These are phyloP conservation scores for Backusella tuberculispora DNA, from an alignment of 192 early-diverging fungal species.

Conservation along the genomic window DNA sequence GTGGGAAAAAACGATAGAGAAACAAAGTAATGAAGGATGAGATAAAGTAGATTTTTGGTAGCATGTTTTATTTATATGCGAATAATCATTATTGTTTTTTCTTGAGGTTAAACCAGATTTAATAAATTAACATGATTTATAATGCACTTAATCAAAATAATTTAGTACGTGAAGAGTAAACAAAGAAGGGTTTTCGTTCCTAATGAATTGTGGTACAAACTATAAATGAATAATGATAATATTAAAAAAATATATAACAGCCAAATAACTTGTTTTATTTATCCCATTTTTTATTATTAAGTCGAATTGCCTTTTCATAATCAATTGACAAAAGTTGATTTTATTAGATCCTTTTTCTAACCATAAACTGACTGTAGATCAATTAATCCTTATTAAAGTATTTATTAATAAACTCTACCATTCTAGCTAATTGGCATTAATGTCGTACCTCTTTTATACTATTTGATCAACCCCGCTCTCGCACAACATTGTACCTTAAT, in stretches of 20 bases:
- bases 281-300: background rate
- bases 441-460: conserved; percentile 3
- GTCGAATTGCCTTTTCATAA: background rate
- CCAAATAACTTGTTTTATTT: background rate
- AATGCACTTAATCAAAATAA: background rate
- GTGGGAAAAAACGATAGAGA: background rate
- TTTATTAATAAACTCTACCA: no score
- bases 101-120: no score
- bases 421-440: conserved; percentile 6
- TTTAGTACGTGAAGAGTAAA: conserved; percentile 8
- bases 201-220: background rate
- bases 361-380: no score
- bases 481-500: conserved; percentile 12
- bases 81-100: no score
- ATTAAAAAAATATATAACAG: background rate
- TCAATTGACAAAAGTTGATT: background rate
- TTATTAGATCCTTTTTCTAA: no score
- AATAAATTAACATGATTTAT: background rate
- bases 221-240: background rate
- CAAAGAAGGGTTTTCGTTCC: conserved; percentile 4
- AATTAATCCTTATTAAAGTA: no score
- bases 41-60: no score
- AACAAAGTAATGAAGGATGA: background rate
- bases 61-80: no score
- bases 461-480: conserved; percentile 14